These are phyloP conservation scores for Exophiala lecanii-corni DNA, from an alignment of 2,329 filamentous ascomycete genomes.

Conservation along the genomic window DNA sequence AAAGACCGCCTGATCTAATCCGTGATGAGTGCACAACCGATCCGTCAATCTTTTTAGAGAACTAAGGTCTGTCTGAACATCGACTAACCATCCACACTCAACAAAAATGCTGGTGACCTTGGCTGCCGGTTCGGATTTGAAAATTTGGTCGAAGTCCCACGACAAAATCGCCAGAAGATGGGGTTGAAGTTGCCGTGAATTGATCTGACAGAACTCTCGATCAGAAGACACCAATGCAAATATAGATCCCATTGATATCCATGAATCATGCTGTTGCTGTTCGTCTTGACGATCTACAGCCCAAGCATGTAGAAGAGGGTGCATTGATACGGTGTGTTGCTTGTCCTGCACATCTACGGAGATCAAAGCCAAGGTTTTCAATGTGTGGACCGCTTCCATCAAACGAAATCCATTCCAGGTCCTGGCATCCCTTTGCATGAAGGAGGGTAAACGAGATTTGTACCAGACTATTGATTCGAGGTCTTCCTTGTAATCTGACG, in stretches of 20 bases:
- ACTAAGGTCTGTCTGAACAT: neutral
- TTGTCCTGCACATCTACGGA: constrained; percentile 11
- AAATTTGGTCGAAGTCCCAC: neutral
- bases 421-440: constrained; percentile 17
- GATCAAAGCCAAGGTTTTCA: constrained; percentile 29
- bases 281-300: constrained; percentile 27
- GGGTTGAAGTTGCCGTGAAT: neutral
- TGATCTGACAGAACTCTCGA: neutral
- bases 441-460: constrained; percentile 13
- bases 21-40: neutral
- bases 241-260: constrained; percentile 23
- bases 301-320: constrained; percentile 33
- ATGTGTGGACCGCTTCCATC: constrained; percentile 25
- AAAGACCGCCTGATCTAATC: neutral
- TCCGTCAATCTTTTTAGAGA: neutral
- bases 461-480: constrained; percentile 11
- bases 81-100: neutral
- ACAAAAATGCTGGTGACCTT: neutral
- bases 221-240: constrained; percentile 8
- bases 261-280: constrained; percentile 18
- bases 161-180: neutral
- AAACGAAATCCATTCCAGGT: constrained; percentile 28
- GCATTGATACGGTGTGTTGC: constrained; percentile 27
- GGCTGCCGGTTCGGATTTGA: neutral
- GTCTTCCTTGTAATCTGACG: neutral